These are phyloP conservation scores for Eucalyptus urophylla DNA, from an alignment of 345 rosid species.

Conservation along the genomic window DNA sequence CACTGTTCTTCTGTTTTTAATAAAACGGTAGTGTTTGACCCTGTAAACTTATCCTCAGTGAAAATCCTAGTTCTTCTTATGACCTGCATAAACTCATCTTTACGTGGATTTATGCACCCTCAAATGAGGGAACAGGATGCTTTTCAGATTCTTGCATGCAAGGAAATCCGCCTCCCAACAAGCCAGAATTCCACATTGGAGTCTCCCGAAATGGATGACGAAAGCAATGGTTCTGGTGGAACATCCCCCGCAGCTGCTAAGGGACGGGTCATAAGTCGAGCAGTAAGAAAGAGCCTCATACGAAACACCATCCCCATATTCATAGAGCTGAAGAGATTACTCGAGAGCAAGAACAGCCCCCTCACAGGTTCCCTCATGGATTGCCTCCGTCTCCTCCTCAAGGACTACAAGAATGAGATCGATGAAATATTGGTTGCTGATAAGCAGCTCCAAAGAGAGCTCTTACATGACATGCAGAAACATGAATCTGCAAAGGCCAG, in stretches of 20 bases:
- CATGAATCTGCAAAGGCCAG: conserved; percentile 60
- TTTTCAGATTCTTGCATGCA: conserved; percentile 73
- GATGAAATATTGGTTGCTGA: conserved; percentile 89
- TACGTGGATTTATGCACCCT: neutral
- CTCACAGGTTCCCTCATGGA: no score
- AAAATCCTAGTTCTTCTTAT: neutral
- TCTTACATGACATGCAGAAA: conserved; percentile 80
- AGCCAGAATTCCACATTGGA: conserved; percentile 42
- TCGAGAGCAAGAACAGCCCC: no score
- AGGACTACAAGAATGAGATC: conserved; percentile 12
- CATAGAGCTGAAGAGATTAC: no score
- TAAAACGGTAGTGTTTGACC: neutral
- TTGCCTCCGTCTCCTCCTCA: no score
- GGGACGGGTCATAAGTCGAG: conserved; percentile 87
- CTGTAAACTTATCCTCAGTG: neutral
- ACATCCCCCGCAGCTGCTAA: conserved; percentile 36
- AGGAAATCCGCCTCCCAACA: conserved; percentile 67
- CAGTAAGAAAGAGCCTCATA: conserved; percentile 51
- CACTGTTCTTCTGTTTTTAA: neutral
- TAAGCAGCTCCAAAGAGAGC: conserved; percentile 89
- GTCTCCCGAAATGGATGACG: conserved; percentile 47
- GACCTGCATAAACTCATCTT: neutral
- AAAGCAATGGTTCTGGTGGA: conserved; percentile 25
- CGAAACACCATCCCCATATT: no score
- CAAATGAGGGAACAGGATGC: conserved; percentile 46